Evolutionary conservation across 495 filamentous ascomycete species (phyloP).

Genomic region (Penicillium daleae): DNA sequence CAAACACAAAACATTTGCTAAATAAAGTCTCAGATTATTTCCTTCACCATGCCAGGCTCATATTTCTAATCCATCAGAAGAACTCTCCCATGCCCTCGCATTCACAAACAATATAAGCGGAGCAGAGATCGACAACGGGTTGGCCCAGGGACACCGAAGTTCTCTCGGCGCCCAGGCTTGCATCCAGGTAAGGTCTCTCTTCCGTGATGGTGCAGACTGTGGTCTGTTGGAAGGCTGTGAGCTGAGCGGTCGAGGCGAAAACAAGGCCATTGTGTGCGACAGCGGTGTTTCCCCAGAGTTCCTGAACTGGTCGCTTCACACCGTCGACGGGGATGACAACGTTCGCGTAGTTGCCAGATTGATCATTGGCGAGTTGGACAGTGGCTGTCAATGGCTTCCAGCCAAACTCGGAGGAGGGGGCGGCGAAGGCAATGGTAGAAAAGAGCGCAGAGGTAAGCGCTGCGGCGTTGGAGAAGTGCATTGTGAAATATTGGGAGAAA

Average conservation of each 20-base stretch:
- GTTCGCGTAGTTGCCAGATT: constrained; percentile 25
- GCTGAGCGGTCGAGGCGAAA: constrained; percentile 30
- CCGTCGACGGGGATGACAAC: constrained; percentile 27
- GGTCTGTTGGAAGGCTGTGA: constrained; percentile 23
- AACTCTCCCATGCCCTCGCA: constrained; percentile 22
- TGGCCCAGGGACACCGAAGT: constrained; percentile 17
- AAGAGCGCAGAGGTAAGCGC: constrained; percentile 24
- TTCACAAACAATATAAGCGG: constrained; percentile 23
- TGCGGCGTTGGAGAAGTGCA: constrained; percentile 25
- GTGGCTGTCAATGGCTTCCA: constrained; percentile 18
- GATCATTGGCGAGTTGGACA: constrained; percentile 31
- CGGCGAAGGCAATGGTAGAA: constrained; percentile 15
- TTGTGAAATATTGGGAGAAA: constrained; percentile 8
- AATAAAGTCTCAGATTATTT: not conserved
- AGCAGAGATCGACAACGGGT: constrained; percentile 23
- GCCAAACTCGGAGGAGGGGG: constrained; percentile 13
- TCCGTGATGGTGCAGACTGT: constrained; percentile 26
- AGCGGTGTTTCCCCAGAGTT: constrained; percentile 29
- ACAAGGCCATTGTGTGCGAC: constrained; percentile 26
- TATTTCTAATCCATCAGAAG: not conserved
- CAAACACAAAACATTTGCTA: not conserved
- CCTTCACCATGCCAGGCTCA: constrained; percentile 7
- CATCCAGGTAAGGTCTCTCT: constrained; percentile 4
- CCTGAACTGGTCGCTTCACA: constrained; percentile 24
- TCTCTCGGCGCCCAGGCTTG: constrained; percentile 12